Percentiles rank a stretch among this genome's conserved stretches.
Conservation (phyloP, 768 basidiomycete species). For the Clavulina sp. region DNA sequence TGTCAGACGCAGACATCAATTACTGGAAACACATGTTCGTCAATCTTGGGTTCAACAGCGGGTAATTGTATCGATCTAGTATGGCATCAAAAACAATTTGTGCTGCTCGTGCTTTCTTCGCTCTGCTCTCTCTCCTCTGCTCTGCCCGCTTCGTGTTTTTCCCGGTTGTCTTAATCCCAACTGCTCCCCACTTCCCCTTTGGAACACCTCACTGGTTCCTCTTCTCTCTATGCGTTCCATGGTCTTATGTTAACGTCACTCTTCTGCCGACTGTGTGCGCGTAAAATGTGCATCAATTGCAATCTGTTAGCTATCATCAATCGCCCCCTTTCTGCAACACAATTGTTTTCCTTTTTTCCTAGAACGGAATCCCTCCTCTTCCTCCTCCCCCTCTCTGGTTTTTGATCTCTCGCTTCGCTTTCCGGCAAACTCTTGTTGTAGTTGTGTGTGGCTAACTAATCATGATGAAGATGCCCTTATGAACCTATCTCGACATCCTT, state of each 20-base stretch:
- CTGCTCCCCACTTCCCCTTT: too few species aligned
- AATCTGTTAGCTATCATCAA: neutral
- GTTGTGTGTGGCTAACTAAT: too few species aligned
- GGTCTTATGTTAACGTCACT: neutral
- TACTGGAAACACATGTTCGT: conserved; percentile 64
- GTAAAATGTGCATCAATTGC: neutral
- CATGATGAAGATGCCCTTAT: too few species aligned
- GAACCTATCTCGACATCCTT: too few species aligned
- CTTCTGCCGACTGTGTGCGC: neutral
- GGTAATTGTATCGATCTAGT: neutral
- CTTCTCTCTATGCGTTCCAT: neutral
- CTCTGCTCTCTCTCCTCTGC: too few species aligned
- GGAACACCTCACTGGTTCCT: too few species aligned
- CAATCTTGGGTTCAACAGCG: conserved; percentile 41
- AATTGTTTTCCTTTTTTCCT: too few species aligned
- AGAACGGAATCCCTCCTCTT: neutral
- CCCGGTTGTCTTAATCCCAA: too few species aligned
- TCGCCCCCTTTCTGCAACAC: neutral
- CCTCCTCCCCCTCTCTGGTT: neutral
- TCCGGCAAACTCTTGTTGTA: neutral
- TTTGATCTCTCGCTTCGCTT: neutral
- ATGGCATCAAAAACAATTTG: too few species aligned
- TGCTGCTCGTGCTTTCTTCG: too few species aligned
- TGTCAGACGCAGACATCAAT: conserved; percentile 27
- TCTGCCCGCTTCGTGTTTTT: too few species aligned